phyloP scores from a whole-genome alignment of 192 early-diverging fungal species.

The Dissophora globulifera region DNA sequence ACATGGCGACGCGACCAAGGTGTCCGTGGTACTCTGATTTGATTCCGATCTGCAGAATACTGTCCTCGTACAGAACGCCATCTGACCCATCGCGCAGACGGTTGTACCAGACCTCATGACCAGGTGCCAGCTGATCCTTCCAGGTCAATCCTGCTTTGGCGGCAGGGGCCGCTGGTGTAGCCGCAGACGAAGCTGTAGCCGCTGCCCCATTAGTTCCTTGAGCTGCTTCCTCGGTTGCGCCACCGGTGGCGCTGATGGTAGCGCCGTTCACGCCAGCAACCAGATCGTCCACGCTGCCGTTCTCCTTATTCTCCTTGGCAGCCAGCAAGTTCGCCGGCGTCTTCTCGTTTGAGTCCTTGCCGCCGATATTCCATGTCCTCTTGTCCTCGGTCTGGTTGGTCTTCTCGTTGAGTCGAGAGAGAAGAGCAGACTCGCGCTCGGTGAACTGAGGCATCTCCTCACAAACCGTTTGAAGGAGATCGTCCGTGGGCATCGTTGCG shows the following conservation, averaged over 20 bases:
- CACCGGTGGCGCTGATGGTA: conserved; percentile 25
- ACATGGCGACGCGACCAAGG: conserved; percentile 90
- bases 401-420: conserved; percentile 85
- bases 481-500: conserved; percentile 83
- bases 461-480: conserved; percentile 90
- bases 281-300: conserved; percentile 44
- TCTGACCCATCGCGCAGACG: conserved; percentile 76
- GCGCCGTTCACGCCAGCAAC: conserved; percentile 14
- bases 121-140: conserved; percentile 59
- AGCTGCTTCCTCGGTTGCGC: conserved; percentile 20
- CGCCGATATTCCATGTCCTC: conserved; percentile 94
- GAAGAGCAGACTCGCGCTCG: conserved; percentile 90
- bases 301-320: conserved; percentile 47
- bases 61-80: conserved; percentile 94
- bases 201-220: conserved; percentile 49
- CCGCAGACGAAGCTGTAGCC: conserved; percentile 21
- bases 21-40: conserved; percentile 94
- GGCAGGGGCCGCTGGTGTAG: conserved; percentile 24
- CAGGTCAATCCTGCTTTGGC: conserved; percentile 40
- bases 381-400: conserved; percentile 94
- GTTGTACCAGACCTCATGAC: conserved; percentile 65
- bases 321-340: conserved; percentile 60
- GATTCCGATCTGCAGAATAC: conserved; percentile 87
- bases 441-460: conserved; percentile 99
- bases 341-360: conserved; percentile 79